Conservation (phyloP, 2,329 filamentous ascomycete species). For the Stemphylium lycopersici region DNA sequence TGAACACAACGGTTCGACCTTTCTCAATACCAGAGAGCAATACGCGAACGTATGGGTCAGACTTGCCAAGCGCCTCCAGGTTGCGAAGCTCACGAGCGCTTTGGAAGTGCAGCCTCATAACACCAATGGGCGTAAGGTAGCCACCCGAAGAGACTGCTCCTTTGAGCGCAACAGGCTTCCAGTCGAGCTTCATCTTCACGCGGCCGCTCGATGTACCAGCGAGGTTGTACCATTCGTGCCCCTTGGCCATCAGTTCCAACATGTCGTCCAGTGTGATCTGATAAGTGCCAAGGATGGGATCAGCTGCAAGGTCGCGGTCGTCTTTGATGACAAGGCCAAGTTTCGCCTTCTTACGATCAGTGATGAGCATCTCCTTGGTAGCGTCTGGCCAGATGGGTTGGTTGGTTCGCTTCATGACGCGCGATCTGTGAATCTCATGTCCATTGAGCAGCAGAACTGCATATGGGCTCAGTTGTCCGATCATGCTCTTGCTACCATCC, state of each 20-base stretch:
- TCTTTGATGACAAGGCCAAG: conserved; percentile 94
- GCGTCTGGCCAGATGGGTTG: conserved; percentile 96
- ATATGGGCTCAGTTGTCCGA: conserved; percentile 91
- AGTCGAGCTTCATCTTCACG: conserved; percentile 88
- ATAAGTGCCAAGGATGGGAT: conserved; percentile 87
- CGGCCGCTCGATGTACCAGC: conserved; percentile 80
- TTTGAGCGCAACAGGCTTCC: conserved; percentile 90
- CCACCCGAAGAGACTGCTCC: conserved; percentile 80
- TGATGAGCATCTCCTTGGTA: conserved; percentile 92
- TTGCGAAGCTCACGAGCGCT: conserved; percentile 84
- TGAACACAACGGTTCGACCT: conserved; percentile 90
- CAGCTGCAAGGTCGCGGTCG: conserved; percentile 81
- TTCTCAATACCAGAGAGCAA: conserved; percentile 89
- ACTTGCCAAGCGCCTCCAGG: conserved; percentile 93
- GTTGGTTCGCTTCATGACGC: conserved; percentile 95
- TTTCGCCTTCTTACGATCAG: conserved; percentile 87
- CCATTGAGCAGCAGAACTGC: conserved; percentile 87
- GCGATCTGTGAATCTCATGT: conserved; percentile 86
- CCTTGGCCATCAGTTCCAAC: conserved; percentile 86
- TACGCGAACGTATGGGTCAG: conserved; percentile 90
- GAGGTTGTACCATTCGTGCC: conserved; percentile 95
- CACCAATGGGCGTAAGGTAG: conserved; percentile 91
- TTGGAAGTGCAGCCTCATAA: conserved; percentile 92
- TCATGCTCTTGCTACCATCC: conserved; percentile 87
- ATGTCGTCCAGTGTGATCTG: conserved; percentile 96